These are phyloP conservation scores for Carpinus fangiana DNA, from an alignment of 306 rosid species.

Conservation along the genomic window DNA sequence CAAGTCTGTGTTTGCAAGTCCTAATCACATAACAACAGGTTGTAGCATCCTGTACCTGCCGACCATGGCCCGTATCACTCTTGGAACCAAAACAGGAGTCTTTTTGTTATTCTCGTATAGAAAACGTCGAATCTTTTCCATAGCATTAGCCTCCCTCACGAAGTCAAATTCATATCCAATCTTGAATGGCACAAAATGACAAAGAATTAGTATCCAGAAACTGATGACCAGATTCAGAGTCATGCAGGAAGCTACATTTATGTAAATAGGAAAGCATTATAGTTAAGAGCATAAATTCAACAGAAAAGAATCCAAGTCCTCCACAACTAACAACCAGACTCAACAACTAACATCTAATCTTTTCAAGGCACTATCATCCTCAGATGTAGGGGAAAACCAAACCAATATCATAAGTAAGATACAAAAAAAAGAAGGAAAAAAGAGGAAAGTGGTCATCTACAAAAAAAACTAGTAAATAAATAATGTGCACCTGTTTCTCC, in stretches of 20 bases:
- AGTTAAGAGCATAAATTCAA: not conserved
- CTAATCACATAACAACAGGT: slow-evolving; percentile 25
- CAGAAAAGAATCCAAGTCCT: not conserved
- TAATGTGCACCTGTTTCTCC: slow-evolving; percentile 77
- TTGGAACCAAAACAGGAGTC: slow-evolving; percentile 84
- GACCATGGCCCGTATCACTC: slow-evolving; percentile 57
- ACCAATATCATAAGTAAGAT: not conserved
- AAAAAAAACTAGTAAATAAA: slow-evolving; percentile 20
- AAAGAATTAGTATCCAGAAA: slow-evolving; percentile 34
- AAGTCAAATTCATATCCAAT: slow-evolving; percentile 97
- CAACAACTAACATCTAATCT: not conserved
- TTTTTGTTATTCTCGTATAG: slow-evolving; percentile 65
- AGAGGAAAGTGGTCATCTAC: not conserved
- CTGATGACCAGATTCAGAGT: slow-evolving; percentile 26
- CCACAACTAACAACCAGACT: slow-evolving; percentile 16
- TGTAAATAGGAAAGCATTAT: not conserved
- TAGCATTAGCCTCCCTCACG: slow-evolving; percentile 80
- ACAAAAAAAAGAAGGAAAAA: not conserved
- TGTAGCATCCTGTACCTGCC: slow-evolving; percentile 59
- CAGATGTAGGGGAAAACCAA: not conserved
- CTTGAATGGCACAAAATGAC: slow-evolving; percentile 45
- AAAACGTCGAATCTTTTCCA: slow-evolving; percentile 69
- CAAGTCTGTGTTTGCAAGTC: slow-evolving; percentile 20
- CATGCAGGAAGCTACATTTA: slow-evolving; percentile 24
- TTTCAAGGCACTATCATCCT: not conserved